A percentile compares a stretch with the other conserved stretches of the same genome.
phyloP scores from a whole-genome alignment of 2,329 filamentous ascomycete species.

The Aspergillus pseudotamarii region DNA sequence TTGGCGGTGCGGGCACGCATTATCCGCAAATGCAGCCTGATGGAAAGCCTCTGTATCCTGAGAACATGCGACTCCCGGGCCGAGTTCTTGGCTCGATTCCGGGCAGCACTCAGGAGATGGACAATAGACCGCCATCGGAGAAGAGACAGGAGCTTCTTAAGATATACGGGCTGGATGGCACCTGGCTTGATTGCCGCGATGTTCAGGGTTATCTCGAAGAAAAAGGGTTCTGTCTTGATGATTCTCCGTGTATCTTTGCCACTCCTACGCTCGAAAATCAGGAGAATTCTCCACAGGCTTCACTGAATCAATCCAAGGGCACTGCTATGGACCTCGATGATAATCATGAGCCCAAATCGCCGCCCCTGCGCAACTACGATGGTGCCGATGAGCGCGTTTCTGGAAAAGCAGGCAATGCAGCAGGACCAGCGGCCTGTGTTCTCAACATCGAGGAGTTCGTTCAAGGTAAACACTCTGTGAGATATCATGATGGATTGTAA shows the following conservation, averaged over 20 bases:
- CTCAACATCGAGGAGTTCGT: constrained; percentile 12
- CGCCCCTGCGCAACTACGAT: neutral
- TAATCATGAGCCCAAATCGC: neutral
- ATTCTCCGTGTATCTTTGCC: neutral
- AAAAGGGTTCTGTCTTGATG: constrained; percentile 7
- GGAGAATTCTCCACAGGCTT: neutral
- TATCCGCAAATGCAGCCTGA: constrained; percentile 50
- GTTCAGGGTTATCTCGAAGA: constrained; percentile 23
- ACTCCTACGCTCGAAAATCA: neutral
- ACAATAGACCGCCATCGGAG: neutral
- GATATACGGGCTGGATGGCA: constrained; percentile 20
- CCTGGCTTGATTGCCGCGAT: constrained; percentile 27
- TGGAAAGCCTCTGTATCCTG: constrained; percentile 37
- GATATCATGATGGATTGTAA: too few species aligned
- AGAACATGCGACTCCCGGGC: constrained; percentile 28
- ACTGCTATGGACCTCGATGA: neutral
- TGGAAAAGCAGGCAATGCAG: neutral
- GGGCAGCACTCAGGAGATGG: neutral
- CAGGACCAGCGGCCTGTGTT: neutral
- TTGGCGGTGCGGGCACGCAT: constrained; percentile 71
- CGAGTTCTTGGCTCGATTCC: constrained; percentile 18
- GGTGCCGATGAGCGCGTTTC: neutral
- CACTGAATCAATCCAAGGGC: neutral
- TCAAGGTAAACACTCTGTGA: neutral
- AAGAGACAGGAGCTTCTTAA: constrained; percentile 12